Conservation (phyloP, 148 eudicot species). For the Fagopyrum esculentum region DNA sequence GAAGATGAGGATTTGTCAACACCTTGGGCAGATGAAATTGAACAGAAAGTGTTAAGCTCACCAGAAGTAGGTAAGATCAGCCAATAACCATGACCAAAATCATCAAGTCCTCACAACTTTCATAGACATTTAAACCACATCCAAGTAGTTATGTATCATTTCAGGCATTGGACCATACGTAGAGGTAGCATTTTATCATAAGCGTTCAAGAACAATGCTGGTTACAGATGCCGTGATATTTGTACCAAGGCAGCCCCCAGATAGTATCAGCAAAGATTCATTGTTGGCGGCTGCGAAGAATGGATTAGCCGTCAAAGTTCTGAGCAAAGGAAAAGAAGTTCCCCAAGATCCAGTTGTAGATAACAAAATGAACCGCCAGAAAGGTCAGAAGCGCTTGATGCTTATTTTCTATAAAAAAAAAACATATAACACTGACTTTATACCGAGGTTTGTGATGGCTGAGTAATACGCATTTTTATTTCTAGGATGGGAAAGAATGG, state of each 20-base stretch:
- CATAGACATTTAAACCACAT: neutral
- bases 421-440: neutral
- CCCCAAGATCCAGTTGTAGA: conserved; percentile 81
- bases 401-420: neutral
- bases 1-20: conserved; percentile 71
- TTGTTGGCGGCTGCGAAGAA: conserved; percentile 85
- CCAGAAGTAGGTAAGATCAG: conserved; percentile 89
- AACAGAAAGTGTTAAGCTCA: conserved; percentile 90
- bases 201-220: conserved; percentile 72
- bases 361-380: conserved; percentile 67
- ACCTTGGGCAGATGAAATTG: conserved; percentile 94
- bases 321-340: conserved; percentile 85
- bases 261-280: conserved; percentile 72
- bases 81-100: conserved; percentile 4
- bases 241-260: conserved; percentile 88
- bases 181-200: conserved; percentile 97
- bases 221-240: conserved; percentile 97
- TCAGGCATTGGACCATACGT: conserved; percentile 97
- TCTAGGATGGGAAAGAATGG: conserved; percentile 99
- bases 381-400: conserved; percentile 39
- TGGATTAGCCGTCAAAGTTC: conserved; percentile 90
- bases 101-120: neutral
- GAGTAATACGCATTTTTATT: neutral
- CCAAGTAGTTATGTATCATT: neutral
- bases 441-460: conserved; percentile 3